Conservation (phyloP, 2,329 filamentous ascomycete genomes). For the Colletotrichum echinochloae region DNA sequence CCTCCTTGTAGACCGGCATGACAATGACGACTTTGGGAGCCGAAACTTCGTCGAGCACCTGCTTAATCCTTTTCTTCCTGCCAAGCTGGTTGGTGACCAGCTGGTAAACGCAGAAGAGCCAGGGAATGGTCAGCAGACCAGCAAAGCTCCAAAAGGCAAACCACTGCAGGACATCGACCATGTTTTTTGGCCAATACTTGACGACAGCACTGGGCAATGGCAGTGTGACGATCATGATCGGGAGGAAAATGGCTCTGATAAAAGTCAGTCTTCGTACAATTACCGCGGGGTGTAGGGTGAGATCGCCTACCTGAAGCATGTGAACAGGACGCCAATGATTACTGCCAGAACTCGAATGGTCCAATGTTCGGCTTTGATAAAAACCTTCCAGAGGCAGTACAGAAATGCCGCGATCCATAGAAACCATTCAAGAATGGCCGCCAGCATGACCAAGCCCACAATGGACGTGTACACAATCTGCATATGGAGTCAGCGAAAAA, state of each 20-base stretch:
- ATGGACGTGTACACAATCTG: constrained; percentile 89
- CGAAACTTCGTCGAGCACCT: constrained; percentile 83
- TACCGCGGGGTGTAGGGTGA: neutral
- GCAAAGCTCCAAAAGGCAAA: constrained; percentile 97
- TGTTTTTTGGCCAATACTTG: constrained; percentile 74
- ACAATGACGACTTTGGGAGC: constrained; percentile 96
- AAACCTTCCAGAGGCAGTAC: constrained; percentile 91
- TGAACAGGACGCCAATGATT: constrained; percentile 78
- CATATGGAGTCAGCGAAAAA: constrained; percentile 38
- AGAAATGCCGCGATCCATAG: constrained; percentile 94
- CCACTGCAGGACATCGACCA: constrained; percentile 85
- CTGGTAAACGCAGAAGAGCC: constrained; percentile 93
- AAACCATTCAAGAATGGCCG: constrained; percentile 91
- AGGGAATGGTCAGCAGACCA: constrained; percentile 85
- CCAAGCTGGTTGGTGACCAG: constrained; percentile 89
- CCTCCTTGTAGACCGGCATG: constrained; percentile 97
- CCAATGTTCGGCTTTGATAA: constrained; percentile 89
- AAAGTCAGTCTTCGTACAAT: constrained; percentile 36
- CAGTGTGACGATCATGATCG: constrained; percentile 93
- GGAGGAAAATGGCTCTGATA: constrained; percentile 81
- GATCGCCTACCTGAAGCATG: constrained; percentile 4
- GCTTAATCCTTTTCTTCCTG: constrained; percentile 83
- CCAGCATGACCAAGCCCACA: constrained; percentile 83
- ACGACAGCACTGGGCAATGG: constrained; percentile 81
- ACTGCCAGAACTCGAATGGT: constrained; percentile 83